Conservation (phyloP, 73 alveolate genomes). For the Paramecium biaurelia region DNA sequence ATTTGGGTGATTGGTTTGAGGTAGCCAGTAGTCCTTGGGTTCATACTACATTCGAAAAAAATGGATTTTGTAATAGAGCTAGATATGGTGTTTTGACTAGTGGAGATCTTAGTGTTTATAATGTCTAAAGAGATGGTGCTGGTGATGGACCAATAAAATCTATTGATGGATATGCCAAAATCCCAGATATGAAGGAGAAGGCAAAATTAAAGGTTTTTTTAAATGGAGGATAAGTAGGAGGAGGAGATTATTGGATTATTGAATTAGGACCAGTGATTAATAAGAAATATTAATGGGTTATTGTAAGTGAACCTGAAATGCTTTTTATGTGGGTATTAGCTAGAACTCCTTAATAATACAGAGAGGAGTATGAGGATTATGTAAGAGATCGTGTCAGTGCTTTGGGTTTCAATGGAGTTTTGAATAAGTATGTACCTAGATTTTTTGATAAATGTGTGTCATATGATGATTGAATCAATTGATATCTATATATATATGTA, state of each 20-base stretch:
- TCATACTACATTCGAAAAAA: conserved; percentile 14
- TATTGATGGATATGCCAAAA: conserved; percentile 36
- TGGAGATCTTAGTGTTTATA: conserved; percentile 32
- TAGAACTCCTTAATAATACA: background rate
- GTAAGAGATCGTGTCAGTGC: background rate
- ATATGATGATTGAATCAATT: conserved; percentile 44
- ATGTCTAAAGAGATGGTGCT: background rate
- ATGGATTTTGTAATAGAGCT: conserved; percentile 5
- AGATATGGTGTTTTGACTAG: background rate
- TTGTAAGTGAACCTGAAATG: conserved; percentile 45
- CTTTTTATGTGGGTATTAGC: conserved; percentile 39
- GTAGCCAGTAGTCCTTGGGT: conserved; percentile 53
- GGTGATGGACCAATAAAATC: conserved; percentile 21
- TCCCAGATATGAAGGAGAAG: background rate
- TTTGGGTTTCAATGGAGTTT: conserved; percentile 25
- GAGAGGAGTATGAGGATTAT: conserved; percentile 33
- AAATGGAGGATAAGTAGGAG: background rate
- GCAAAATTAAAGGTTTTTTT: conserved; percentile 1
- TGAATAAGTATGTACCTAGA: conserved; percentile 32
- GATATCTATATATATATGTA: background rate
- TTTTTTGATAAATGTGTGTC: conserved; percentile 4
- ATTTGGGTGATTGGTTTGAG: conserved; percentile 51
- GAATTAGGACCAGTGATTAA: background rate
- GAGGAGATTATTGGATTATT: conserved; percentile 43
- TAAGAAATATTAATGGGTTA: conserved; percentile 22